Base-by-base conservation (phyloP, 1,139 yeast genomes). In the Nakaseomyces bracarensis region DNA sequence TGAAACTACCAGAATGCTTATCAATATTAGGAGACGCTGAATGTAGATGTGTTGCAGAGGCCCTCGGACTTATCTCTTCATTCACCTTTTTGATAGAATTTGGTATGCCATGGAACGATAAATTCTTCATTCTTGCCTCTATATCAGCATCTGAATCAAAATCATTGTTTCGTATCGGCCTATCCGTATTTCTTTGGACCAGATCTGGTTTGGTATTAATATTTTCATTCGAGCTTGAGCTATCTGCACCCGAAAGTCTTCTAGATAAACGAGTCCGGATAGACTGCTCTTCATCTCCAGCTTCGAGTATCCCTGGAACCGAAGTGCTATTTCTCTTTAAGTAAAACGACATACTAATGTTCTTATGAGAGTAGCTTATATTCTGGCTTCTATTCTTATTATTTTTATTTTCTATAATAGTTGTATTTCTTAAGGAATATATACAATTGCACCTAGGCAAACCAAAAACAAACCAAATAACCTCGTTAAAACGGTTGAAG, bases 61-160 rank as follows among this genome's bases (percentile, higher is more conserved):
- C 36, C 8, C 36, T 33, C 18, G 36, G 26, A 20, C 26, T 16
- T 19, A 16, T 19, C 2, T 16, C 15, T 18, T 22, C 29, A 16
- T 34, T 39, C 22, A 20, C 29, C 26, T 21, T 35, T 18, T 27
- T 23, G 16, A 47, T 40, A 8, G 61, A 54, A 18, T 57, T 56
- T 3, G 61, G 60, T 4, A 55, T 45, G 6, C 56, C 57, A 42
- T 52, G 56, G 36, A 52, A 54, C 0, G 54, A 46, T 30, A 56
- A 39, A 34, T 57, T 57, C 39, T 56, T 57, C 15, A 45, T 34
- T 8, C 37, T 43, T 3, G 56, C 62, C 38, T 58, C 58, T 20
- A 21, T 5, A 21, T 33, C 36, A 33, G 8, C 22, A 3, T 30
- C 34, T 4, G 21, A 16, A 8, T n/a, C 34, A 16, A 30, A n/a